Conservation (phyloP, 306 rosid species). For the Trichosanthes truncata region DNA sequence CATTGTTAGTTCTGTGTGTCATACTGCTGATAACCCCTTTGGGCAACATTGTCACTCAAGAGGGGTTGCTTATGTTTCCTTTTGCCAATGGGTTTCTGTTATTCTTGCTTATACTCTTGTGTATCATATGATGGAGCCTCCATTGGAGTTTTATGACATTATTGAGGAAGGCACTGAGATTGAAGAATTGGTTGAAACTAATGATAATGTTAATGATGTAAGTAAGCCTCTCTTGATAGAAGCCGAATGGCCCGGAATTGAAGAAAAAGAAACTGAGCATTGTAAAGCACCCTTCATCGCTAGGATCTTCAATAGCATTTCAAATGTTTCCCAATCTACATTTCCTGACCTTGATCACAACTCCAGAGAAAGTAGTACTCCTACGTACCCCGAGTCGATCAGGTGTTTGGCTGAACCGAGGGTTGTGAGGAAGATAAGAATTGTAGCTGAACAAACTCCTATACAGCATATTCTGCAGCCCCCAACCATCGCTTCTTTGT, state of each 20-base stretch:
- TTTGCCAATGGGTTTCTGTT: conserved; percentile 78
- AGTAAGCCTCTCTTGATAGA: conserved; percentile 74
- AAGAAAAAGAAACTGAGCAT: conserved; percentile 72
- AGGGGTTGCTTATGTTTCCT: conserved; percentile 71
- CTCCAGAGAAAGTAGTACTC: conserved; percentile 14
- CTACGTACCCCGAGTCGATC: conserved; percentile 34
- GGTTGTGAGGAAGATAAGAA: conserved; percentile 59
- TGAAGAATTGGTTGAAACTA: conserved; percentile 15
- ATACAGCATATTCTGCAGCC: conserved; percentile 75
- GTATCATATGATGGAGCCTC: conserved; percentile 97
- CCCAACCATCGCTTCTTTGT: conserved; percentile 62
- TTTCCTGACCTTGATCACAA: conserved; percentile 37
- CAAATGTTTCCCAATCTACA: conserved; percentile 29
- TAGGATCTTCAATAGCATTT: conserved; percentile 49
- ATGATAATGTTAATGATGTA: conserved; percentile 23
- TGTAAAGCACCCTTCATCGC: conserved; percentile 80
- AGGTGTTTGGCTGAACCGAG: conserved; percentile 78
- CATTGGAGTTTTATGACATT: conserved; percentile 50
- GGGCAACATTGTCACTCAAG: conserved; percentile 43
- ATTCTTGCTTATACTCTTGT: conserved; percentile 76
- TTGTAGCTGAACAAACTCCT: conserved; percentile 71
- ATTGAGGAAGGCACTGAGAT: conserved; percentile 45
- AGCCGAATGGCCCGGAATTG: conserved; percentile 96
- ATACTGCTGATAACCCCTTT: conserved; percentile 42
- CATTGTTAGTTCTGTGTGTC: conserved; percentile 62